phyloP scores from a whole-genome alignment of 139 green algal species.

The Tetradesmus lagerheimii region DNA sequence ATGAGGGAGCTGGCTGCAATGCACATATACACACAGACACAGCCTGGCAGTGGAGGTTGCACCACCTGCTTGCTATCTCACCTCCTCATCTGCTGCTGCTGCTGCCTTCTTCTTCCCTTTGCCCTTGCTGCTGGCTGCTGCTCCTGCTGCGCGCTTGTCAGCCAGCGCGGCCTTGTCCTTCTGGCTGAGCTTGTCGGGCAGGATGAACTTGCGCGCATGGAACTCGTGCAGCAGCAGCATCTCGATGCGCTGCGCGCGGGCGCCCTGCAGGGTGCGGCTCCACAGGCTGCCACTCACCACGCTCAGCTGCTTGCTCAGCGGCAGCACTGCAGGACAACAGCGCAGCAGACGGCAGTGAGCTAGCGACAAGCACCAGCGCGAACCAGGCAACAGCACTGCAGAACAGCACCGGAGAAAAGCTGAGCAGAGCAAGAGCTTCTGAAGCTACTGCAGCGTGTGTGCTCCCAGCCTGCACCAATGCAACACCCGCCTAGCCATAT shows the following conservation, averaged over 20 bases:
- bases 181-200: conserved; percentile 90
- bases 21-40: neutral
- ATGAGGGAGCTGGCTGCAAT: no score
- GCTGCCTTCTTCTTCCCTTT: conserved; percentile 58
- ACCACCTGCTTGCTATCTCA: neutral
- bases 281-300: conserved; percentile 87
- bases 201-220: conserved; percentile 95
- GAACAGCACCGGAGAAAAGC: neutral
- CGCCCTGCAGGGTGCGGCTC: conserved; percentile 85
- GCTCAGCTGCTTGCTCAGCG: conserved; percentile 89
- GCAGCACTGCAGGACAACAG: conserved; percentile 62
- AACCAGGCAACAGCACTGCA: neutral
- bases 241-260: conserved; percentile 97
- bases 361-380: neutral
- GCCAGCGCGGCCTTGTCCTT: conserved; percentile 33
- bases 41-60: neutral
- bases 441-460: no score
- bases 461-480: neutral
- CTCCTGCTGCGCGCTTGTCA: conserved; percentile 10
- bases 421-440: no score
- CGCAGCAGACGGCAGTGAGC: neutral
- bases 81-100: conserved; percentile 28
- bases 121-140: conserved; percentile 30
- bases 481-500: neutral
- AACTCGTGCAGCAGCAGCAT: conserved; percentile 99